Base-by-base conservation (phyloP, 805 yeast species). In the Candida stauntonica region DNA sequence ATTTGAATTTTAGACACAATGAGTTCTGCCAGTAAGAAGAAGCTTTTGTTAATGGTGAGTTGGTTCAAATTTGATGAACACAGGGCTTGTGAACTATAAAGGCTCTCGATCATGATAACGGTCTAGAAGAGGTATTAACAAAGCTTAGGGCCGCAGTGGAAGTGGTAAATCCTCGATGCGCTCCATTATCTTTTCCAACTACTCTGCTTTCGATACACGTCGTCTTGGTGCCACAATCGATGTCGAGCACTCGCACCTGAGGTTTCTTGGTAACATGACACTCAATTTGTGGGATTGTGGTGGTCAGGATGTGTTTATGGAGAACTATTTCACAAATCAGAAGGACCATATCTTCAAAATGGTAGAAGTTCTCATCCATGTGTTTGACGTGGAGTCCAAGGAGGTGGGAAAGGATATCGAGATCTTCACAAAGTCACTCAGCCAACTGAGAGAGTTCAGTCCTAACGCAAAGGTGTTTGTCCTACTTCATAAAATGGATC, bases 131-230 rank as follows among this genome's bases (percentile, higher is more conserved):
- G n/a, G n/a, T n/a, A n/a, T n/a, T n/a, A n/a, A n/a, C n/a, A n/a
- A n/a, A n/a, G n/a, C n/a, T n/a, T n/a, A n/a, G n/a, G 97, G 98
- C 64, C 82, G 98, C 31, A 82, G 95, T 19, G 98, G 99, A 31
- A 86, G 96, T 5, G 99, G 99, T 2, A 93, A 93, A 61, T 87
- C 96, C 3, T 88, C 97, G 2, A 93, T 93, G 99, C 72, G 98
- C 52, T 86, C 95, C 32, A 91, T 93, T 45, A 93, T 93, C 49
- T 93, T 93, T 62, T 81, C 94, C 52, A 93, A 93, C 57, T 93
- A 93, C 62, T 86, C 96, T 2, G 99, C 99, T 0, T 86, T 91
- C 57, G 99, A 93, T 58, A 93, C 99, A 3, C 73, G 98, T 47
- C 71, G 98, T 41, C 64, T 93, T 12, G 98, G 98, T 2, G 98